A percentile compares a stretch with the other conserved stretches of the same genome.
Conservation (phyloP, 176 grass and related monocot species). For the Carex myosuroides region DNA sequence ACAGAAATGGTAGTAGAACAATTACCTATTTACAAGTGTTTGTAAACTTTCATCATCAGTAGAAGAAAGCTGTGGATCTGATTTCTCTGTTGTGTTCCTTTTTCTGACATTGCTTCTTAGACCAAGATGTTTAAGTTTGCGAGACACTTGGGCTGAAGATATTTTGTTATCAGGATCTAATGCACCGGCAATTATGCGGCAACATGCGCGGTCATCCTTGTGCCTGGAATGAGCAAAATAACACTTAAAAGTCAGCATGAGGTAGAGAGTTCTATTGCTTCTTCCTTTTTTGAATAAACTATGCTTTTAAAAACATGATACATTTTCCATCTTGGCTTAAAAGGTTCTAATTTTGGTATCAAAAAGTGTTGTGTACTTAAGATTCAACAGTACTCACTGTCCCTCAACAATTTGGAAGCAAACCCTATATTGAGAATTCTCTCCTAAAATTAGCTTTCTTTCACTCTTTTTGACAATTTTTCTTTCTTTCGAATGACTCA, state of each 20-base stretch:
- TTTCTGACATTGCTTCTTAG: conserved; percentile 46
- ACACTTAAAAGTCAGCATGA: conserved; percentile 22
- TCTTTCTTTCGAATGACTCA: background rate
- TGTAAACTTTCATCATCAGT: conserved; percentile 51
- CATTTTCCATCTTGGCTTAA: background rate
- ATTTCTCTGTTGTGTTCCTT: conserved; percentile 30
- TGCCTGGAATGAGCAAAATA: conserved; percentile 46
- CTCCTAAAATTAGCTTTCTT: background rate
- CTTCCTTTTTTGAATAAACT: background rate
- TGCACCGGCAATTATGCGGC: conserved; percentile 69
- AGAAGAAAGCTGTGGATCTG: conserved; percentile 16
- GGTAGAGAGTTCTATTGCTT: background rate
- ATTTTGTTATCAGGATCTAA: conserved; percentile 71
- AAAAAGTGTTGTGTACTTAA: background rate
- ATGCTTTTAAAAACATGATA: background rate
- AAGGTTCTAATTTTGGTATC: background rate
- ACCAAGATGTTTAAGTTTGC: conserved; percentile 78
- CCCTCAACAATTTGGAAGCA: background rate
- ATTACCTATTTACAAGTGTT: conserved; percentile 54
- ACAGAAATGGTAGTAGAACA: background rate
- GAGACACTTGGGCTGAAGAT: conserved; percentile 64
- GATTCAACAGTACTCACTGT: background rate
- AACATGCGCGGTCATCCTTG: conserved; percentile 69
- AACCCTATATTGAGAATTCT: conserved; percentile 8
- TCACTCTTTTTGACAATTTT: background rate